phyloP scores from a whole-genome alignment of 2,329 filamentous ascomycete species.

The Elsinoe necatrix region DNA sequence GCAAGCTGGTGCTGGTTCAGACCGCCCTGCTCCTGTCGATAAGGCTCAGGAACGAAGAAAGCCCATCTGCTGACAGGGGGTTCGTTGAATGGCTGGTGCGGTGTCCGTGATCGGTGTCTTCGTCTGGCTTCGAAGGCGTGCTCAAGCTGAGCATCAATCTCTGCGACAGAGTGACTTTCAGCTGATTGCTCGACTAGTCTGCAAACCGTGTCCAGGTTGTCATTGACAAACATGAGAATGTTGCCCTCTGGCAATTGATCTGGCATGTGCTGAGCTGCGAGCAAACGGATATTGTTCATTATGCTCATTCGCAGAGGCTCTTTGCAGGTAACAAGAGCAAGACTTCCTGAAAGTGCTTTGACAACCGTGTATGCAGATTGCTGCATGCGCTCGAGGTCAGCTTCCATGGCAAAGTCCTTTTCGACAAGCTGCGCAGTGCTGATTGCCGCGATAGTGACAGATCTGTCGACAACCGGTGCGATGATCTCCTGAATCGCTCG shows the following conservation, averaged over 20 bases:
- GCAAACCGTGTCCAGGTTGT: conserved; percentile 89
- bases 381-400: conserved; percentile 77
- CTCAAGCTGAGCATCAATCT: conserved; percentile 92
- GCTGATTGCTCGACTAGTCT: conserved; percentile 92
- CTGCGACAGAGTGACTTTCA: conserved; percentile 82
- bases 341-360: conserved; percentile 83
- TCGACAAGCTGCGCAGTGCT: conserved; percentile 91
- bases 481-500: conserved; percentile 94
- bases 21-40: conserved; percentile 72
- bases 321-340: conserved; percentile 96
- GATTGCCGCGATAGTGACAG: conserved; percentile 94
- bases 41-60: conserved; percentile 87
- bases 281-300: conserved; percentile 91
- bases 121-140: conserved; percentile 68
- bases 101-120: conserved; percentile 63
- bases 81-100: conserved; percentile 78
- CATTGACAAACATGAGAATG: conserved; percentile 97
- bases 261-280: conserved; percentile 52
- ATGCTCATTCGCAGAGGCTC: conserved; percentile 94
- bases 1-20: conserved; percentile 87
- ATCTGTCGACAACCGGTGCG: conserved; percentile 91
- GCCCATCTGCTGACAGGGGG: conserved; percentile 78
- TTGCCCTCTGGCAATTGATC: conserved; percentile 84
- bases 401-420: conserved; percentile 93
- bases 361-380: conserved; percentile 88